Evolutionary conservation across 352 stramenopile genomes (phyloP).

Genomic region (Globisporangium cystogenes): DNA sequence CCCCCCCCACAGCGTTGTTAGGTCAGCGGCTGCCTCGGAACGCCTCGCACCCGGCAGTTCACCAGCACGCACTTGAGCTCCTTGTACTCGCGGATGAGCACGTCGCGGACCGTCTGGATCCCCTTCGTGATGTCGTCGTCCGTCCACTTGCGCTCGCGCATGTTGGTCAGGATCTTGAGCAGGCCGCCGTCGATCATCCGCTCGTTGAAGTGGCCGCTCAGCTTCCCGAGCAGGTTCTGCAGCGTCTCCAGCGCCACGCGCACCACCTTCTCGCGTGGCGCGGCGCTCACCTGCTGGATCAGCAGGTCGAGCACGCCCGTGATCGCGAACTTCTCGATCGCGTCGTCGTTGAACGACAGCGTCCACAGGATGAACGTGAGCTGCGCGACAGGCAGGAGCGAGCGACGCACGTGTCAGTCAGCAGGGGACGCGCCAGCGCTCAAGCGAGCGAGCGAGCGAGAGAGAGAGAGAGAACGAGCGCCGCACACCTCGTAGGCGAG

Average conservation of each 20-base stretch:
- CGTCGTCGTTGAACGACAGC: conserved; percentile 89
- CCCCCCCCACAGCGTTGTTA: no score
- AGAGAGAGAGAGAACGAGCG: neutral
- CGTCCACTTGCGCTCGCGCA: conserved; percentile 92
- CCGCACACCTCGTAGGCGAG: conserved; percentile 89
- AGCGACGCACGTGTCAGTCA: no score
- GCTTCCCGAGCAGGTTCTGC: conserved; percentile 79
- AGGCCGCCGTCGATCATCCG: conserved; percentile 96
- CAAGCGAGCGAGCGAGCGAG: neutral
- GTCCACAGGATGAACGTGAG: conserved; percentile 97
- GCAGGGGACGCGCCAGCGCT: no score
- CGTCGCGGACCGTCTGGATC: conserved; percentile 71
- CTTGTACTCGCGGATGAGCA: conserved; percentile 85
- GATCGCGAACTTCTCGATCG: conserved; percentile 71
- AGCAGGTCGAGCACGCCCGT: conserved; percentile 61
- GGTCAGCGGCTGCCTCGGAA: no score
- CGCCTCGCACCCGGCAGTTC: no score
- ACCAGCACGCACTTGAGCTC: conserved; percentile 83
- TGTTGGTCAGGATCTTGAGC: conserved; percentile 92
- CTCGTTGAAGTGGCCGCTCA: conserved; percentile 81
- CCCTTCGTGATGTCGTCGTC: conserved; percentile 93
- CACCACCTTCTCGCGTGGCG: conserved; percentile 96
- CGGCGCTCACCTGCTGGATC: conserved; percentile 85
- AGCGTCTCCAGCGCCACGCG: conserved; percentile 93
- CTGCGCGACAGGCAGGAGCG: no score